These are phyloP conservation scores for Zygotorulaspora florentina DNA, from an alignment of 805 yeast genomes.

Conservation along the genomic window DNA sequence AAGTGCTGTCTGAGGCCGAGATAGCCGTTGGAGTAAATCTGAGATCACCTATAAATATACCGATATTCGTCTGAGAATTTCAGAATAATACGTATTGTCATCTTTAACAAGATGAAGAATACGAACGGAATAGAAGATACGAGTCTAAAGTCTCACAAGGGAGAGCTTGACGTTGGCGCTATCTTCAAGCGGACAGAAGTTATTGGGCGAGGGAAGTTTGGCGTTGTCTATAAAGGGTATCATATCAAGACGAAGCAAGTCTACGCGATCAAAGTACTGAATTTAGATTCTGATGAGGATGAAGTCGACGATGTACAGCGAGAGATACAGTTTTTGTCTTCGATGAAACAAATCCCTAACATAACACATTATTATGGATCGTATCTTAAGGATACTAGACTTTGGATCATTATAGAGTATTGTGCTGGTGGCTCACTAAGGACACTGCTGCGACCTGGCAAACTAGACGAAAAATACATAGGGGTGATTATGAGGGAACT, in stretches of 20 bases:
- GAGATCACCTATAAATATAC: not conserved
- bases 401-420: conserved; percentile 97
- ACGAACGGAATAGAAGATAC: conserved; percentile 1
- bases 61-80: too few species aligned
- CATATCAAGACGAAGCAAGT: conserved; percentile 65
- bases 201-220: conserved; percentile 95
- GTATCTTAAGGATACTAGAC: conserved; percentile 76
- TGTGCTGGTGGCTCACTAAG: conserved; percentile 96
- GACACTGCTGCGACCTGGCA: conserved; percentile 80
- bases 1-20: not conserved
- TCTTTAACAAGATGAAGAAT: not conserved
- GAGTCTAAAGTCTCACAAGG: conserved; percentile 1
- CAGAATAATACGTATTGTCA: too few species aligned
- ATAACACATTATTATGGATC: conserved; percentile 92
- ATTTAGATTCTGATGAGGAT: conserved; percentile 87
- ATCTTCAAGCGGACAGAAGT: conserved; percentile 79
- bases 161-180: conserved; percentile 30
- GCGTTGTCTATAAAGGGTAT: conserved; percentile 88
- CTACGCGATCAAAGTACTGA: conserved; percentile 89
- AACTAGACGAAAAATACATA: conserved; percentile 76
- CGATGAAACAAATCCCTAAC: conserved; percentile 80
- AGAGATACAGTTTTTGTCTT: conserved; percentile 82
- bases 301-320: conserved; percentile 93
- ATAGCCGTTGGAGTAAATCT: not conserved
- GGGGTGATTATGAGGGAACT: conserved; percentile 84